Conservation (phyloP, 768 basidiomycete genomes). For the Termitomyces sp. region DNA sequence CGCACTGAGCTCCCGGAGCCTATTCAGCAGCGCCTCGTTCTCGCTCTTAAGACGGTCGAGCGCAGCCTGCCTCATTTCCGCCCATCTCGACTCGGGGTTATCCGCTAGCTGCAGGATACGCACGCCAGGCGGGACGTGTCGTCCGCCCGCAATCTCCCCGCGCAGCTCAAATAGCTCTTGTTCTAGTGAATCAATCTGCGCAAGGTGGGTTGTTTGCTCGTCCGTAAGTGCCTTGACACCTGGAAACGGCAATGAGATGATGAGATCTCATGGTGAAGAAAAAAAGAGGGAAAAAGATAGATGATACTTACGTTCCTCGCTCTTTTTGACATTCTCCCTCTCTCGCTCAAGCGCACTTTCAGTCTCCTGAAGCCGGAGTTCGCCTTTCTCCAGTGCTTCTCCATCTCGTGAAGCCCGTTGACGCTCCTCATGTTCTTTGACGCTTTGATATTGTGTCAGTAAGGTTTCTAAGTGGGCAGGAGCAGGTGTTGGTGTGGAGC, state of each 20-base stretch:
- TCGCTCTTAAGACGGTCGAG: constrained; percentile 76
- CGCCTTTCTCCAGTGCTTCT: neutral
- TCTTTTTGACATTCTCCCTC: constrained; percentile 8
- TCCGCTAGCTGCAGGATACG: constrained; percentile 11
- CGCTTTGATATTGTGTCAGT: neutral
- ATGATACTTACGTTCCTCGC: constrained; percentile 9
- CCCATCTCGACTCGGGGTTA: constrained; percentile 72
- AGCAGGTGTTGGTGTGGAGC: neutral
- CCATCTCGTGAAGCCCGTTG: neutral
- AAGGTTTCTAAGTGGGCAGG: constrained; percentile 4
- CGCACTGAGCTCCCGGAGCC: constrained; percentile 51
- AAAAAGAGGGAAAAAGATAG: neutral
- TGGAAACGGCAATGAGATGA: constrained; percentile 15
- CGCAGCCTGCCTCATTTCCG: constrained; percentile 65
- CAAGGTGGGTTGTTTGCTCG: constrained; percentile 32
- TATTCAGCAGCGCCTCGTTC: constrained; percentile 74
- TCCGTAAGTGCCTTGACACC: constrained; percentile 39
- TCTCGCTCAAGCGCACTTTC: constrained; percentile 1
- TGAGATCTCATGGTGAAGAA: neutral
- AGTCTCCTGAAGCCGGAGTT: neutral
- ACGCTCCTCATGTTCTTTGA: neutral
- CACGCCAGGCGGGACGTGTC: constrained; percentile 34
- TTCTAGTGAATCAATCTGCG: constrained; percentile 65
- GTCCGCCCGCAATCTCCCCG: constrained; percentile 71
- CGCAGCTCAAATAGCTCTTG: constrained; percentile 74